Evolutionary conservation across 2,329 filamentous ascomycete species (phyloP).

Genomic region (Clonostachys rhizophaga): DNA sequence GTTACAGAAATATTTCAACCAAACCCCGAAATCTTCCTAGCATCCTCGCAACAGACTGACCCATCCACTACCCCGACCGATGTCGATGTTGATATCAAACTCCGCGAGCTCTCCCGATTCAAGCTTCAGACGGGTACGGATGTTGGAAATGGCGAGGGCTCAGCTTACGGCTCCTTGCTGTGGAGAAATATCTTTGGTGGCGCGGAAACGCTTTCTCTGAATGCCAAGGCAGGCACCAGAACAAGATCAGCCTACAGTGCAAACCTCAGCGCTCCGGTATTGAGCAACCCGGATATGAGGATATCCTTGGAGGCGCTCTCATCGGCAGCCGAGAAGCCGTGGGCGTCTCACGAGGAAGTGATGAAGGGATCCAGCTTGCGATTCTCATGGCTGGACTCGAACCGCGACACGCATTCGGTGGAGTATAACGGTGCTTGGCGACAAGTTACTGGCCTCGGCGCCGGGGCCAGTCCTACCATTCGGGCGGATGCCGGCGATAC

Average conservation of each 20-base stretch:
- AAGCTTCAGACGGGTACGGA: constrained; percentile 93
- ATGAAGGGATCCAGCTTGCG: constrained; percentile 74
- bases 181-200: constrained; percentile 93
- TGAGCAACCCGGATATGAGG: constrained; percentile 77
- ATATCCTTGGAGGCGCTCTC: constrained; percentile 76
- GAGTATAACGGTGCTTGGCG: constrained; percentile 82
- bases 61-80: constrained; percentile 70
- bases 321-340: constrained; percentile 82
- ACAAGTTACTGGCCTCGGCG: constrained; percentile 75
- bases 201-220: constrained; percentile 82
- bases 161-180: constrained; percentile 81
- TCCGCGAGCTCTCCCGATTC: constrained; percentile 78
- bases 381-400: constrained; percentile 65
- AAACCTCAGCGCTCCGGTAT: constrained; percentile 75
- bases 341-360: constrained; percentile 91
- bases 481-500: constrained; percentile 84
- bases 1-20: constrained; percentile 79
- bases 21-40: constrained; percentile 75
- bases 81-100: constrained; percentile 76
- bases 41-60: constrained; percentile 59
- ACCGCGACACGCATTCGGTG: constrained; percentile 69
- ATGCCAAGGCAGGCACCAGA: constrained; percentile 83
- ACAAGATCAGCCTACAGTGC: constrained; percentile 90
- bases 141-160: constrained; percentile 88
- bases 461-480: constrained; percentile 74